Percentiles rank a stretch among this genome's conserved stretches.
Evolutionary conservation across 2,329 filamentous ascomycete species (phyloP).

Genomic region (Calonectria leucothoes): DNA sequence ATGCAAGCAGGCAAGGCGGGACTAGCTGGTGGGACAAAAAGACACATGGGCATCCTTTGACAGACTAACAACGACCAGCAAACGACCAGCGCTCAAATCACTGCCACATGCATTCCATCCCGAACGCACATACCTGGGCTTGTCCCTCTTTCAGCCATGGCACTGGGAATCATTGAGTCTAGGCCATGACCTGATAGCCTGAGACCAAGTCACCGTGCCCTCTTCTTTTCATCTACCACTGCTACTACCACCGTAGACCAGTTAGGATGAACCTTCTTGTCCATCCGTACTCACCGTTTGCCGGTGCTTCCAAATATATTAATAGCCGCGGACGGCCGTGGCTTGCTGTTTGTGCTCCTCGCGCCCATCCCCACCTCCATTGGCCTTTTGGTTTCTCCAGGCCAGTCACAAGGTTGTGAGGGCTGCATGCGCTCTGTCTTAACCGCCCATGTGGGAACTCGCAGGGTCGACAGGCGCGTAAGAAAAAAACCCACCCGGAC

Average conservation of each 20-base stretch:
- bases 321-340: constrained; percentile 20
- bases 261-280: not conserved
- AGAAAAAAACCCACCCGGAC: not conserved
- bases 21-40: not conserved
- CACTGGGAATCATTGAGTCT: not conserved
- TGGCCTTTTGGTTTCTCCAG: not conserved
- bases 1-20: not conserved
- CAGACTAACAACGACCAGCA: not conserved
- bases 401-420: not conserved
- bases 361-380: not conserved
- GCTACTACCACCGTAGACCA: not conserved
- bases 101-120: not conserved
- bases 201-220: not conserved
- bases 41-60: not conserved
- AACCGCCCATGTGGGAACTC: not conserved
- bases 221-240: not conserved
- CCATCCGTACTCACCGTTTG: constrained; percentile 12
- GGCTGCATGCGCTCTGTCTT: not conserved
- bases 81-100: not conserved
- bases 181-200: not conserved
- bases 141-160: not conserved
- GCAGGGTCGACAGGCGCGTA: not conserved
- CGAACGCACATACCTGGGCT: not conserved
- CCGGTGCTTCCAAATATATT: constrained; percentile 29
- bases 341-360: not conserved